Conservation (phyloP, 768 basidiomycete genomes). For the Austroboletus festivus region DNA sequence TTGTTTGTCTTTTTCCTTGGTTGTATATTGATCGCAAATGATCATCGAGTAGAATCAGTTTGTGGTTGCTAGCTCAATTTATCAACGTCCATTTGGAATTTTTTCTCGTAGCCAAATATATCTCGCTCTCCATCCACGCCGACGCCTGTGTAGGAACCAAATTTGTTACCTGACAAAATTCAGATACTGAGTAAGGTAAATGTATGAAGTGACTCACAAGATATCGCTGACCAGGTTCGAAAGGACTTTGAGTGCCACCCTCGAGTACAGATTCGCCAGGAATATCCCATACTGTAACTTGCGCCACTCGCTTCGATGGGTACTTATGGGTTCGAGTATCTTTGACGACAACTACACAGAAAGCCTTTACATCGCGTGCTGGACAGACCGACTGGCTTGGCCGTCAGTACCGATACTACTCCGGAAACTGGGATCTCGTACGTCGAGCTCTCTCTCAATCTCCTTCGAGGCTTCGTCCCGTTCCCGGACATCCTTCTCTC, state of each 20-base stretch:
- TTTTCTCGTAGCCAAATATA: slow-evolving; percentile 66
- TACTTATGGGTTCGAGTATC: slow-evolving; percentile 57
- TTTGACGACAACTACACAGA: slow-evolving; percentile 67
- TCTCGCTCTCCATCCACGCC: slow-evolving; percentile 76
- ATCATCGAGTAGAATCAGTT: neutral
- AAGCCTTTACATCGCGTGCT: slow-evolving; percentile 68
- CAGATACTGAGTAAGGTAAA: neutral
- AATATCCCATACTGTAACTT: slow-evolving; percentile 84
- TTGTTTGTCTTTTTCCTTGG: neutral
- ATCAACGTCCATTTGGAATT: slow-evolving; percentile 60
- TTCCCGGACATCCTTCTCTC: slow-evolving; percentile 45
- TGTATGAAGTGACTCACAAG: slow-evolving; percentile 42
- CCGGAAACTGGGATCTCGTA: slow-evolving; percentile 32
- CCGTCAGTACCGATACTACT: slow-evolving; percentile 3
- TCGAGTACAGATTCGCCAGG: slow-evolving; percentile 49
- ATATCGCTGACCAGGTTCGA: slow-evolving; percentile 65
- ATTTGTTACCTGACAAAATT: slow-evolving; percentile 48
- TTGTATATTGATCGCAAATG: too few relatives aligned
- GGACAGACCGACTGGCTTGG: slow-evolving; percentile 55
- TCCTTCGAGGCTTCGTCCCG: slow-evolving; percentile 51
- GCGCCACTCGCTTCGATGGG: slow-evolving; percentile 57
- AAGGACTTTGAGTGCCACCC: slow-evolving; percentile 44
- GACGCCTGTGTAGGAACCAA: slow-evolving; percentile 61
- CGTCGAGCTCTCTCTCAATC: slow-evolving; percentile 72
- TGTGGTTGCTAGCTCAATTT: slow-evolving; percentile 1